Evolutionary conservation across 2,329 filamentous ascomycete species (phyloP).

Genomic region (Ophioceras dolichostomum): DNA sequence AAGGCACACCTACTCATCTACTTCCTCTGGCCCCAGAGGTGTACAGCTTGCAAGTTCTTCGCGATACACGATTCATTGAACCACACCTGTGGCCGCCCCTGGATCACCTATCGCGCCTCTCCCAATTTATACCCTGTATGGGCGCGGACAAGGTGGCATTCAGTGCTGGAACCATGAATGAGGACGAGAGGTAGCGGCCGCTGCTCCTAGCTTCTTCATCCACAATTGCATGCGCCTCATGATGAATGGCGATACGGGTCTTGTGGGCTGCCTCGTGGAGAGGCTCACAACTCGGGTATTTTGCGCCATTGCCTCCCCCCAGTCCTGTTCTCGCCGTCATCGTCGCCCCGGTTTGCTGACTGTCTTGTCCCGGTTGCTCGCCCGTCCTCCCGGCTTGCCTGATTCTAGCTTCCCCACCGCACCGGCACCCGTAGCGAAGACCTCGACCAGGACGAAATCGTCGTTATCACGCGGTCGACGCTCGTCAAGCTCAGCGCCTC

Average conservation of each 20-base stretch:
- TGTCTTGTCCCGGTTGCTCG: slow-evolving; percentile 4
- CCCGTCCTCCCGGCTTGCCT: slow-evolving; percentile 5
- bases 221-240: slow-evolving; percentile 10
- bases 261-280: slow-evolving; percentile 50
- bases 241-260: slow-evolving; percentile 48
- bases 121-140: too few relatives aligned
- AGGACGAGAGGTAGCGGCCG: slow-evolving; percentile 8
- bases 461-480: slow-evolving; percentile 47
- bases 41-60: too few relatives aligned
- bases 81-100: too few relatives aligned
- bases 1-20: too few relatives aligned
- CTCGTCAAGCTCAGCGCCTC: slow-evolving; percentile 47
- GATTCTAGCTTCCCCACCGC: slow-evolving; percentile 45
- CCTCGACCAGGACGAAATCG: slow-evolving; percentile 47
- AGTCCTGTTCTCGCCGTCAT: slow-evolving; percentile 1
- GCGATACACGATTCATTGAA: too few relatives aligned
- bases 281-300: slow-evolving; percentile 49
- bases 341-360: neutral
- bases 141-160: too few relatives aligned
- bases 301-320: slow-evolving; percentile 5
- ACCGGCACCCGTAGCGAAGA: slow-evolving; percentile 45
- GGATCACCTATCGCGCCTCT: too few relatives aligned
- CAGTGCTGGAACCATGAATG: slow-evolving; percentile 1
- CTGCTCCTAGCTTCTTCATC: slow-evolving; percentile 11
- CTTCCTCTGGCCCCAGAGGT: too few relatives aligned